Conservation (phyloP, 768 basidiomycete genomes). For the Mycena vitilis region DNA sequence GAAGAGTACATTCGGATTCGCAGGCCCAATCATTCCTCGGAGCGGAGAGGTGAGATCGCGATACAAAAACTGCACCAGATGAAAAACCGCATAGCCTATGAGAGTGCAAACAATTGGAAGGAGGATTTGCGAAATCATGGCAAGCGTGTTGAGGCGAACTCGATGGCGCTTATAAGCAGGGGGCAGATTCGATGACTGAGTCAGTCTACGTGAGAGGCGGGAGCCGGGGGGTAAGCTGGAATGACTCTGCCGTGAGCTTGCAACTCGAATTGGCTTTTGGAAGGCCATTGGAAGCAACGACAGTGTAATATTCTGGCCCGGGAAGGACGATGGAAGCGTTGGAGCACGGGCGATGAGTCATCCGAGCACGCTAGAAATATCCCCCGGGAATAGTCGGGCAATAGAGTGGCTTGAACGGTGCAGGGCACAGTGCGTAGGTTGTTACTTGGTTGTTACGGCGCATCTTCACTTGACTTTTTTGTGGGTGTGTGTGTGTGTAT, state of each 20-base stretch:
- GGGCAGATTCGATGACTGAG: background rate
- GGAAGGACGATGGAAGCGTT: background rate
- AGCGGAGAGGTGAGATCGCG: conserved; percentile 41
- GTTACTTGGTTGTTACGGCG: too few species aligned
- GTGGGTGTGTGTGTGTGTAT: too few species aligned
- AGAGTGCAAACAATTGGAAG: conserved; percentile 9
- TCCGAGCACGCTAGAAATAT: background rate
- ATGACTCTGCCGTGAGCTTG: background rate
- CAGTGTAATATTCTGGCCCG: background rate
- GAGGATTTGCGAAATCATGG: conserved; percentile 25
- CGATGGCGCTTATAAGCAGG: background rate
- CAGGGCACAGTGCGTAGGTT: too few species aligned
- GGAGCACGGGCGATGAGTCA: background rate
- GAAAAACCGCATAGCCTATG: conserved; percentile 34
- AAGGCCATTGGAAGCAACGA: conserved; percentile 4
- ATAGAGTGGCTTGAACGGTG: too few species aligned
- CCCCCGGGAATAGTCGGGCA: background rate
- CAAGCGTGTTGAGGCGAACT: background rate
- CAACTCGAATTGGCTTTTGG: background rate
- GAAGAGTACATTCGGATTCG: conserved; percentile 44
- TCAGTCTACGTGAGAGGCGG: background rate
- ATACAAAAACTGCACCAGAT: conserved; percentile 28
- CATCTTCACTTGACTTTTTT: too few species aligned
- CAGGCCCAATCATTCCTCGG: conserved; percentile 52
- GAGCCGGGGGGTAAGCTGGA: conserved; percentile 8